phyloP scores from a whole-genome alignment of 495 filamentous ascomycete species.

The Penicillium samsonianum region DNA sequence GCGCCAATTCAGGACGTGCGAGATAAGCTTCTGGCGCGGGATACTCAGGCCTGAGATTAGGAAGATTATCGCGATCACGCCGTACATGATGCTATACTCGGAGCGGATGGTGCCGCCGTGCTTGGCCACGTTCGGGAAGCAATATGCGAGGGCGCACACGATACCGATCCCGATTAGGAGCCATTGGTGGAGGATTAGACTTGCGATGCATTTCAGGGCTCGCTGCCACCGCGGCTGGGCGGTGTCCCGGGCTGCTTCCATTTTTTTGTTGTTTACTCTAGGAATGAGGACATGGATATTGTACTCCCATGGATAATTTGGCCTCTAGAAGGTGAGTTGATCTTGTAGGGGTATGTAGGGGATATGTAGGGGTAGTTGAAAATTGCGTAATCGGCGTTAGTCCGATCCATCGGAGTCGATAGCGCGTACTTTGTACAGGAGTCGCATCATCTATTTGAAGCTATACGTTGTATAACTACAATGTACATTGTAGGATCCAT shows the following conservation, averaged over 20 bases:
- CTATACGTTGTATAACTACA: background rate
- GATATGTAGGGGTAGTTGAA: slow-evolving; percentile 9
- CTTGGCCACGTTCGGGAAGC: slow-evolving; percentile 55
- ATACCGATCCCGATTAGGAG: slow-evolving; percentile 57
- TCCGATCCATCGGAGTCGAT: slow-evolving; percentile 21
- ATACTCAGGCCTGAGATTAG: slow-evolving; percentile 56
- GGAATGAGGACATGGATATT: background rate
- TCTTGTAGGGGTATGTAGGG: background rate
- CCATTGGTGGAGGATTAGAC: slow-evolving; percentile 55
- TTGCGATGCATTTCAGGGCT: slow-evolving; percentile 23
- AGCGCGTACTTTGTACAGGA: slow-evolving; percentile 13
- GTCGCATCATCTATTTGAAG: slow-evolving; percentile 4
- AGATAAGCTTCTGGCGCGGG: slow-evolving; percentile 51
- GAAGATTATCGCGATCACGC: slow-evolving; percentile 55
- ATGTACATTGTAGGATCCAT: background rate
- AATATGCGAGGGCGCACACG: slow-evolving; percentile 52
- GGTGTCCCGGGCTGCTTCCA: slow-evolving; percentile 14
- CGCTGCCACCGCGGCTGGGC: slow-evolving; percentile 12
- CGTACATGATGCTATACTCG: slow-evolving; percentile 57
- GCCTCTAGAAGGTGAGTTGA: too few species aligned
- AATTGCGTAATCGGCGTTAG: slow-evolving; percentile 26
- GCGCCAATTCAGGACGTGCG: slow-evolving; percentile 53
- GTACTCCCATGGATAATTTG: background rate
- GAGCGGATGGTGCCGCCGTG: slow-evolving; percentile 54
- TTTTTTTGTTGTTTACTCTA: background rate